phyloP scores from a whole-genome alignment of 306 rosid species.

The Albizia julibrissin region DNA sequence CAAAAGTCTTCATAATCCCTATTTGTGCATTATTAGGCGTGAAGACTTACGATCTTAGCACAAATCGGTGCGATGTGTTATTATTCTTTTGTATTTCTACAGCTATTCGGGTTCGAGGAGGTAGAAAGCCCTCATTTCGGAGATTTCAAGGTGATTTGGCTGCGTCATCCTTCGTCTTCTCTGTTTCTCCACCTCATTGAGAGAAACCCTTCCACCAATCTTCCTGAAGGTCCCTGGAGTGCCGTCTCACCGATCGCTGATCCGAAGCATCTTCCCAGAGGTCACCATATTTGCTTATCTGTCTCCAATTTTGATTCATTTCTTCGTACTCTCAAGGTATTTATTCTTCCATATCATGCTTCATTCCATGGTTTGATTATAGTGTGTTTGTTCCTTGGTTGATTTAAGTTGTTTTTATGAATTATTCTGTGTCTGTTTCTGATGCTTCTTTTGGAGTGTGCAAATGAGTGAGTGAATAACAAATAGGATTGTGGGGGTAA shows the following conservation, averaged over 20 bases:
- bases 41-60: neutral
- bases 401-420: neutral
- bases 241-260: slow-evolving; percentile 66
- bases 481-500: neutral
- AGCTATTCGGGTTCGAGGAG: slow-evolving; percentile 80
- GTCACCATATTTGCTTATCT: slow-evolving; percentile 87
- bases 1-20: neutral
- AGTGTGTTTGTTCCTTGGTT: neutral
- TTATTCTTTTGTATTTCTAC: neutral
- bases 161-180: slow-evolving; percentile 51
- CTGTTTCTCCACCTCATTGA: slow-evolving; percentile 66
- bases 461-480: neutral
- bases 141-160: slow-evolving; percentile 73
- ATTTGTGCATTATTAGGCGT: neutral
- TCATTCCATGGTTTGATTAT: neutral
- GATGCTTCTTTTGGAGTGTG: neutral
- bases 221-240: slow-evolving; percentile 83
- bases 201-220: slow-evolving; percentile 60
- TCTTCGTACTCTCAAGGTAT: slow-evolving; percentile 58
- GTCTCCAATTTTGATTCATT: slow-evolving; percentile 68
- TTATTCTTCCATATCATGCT: no score
- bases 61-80: neutral
- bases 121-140: slow-evolving; percentile 67
- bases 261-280: slow-evolving; percentile 75
- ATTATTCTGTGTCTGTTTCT: neutral